Conservation (phyloP, 2,329 filamentous ascomycete species). For the Fusarium xylarioides region DNA sequence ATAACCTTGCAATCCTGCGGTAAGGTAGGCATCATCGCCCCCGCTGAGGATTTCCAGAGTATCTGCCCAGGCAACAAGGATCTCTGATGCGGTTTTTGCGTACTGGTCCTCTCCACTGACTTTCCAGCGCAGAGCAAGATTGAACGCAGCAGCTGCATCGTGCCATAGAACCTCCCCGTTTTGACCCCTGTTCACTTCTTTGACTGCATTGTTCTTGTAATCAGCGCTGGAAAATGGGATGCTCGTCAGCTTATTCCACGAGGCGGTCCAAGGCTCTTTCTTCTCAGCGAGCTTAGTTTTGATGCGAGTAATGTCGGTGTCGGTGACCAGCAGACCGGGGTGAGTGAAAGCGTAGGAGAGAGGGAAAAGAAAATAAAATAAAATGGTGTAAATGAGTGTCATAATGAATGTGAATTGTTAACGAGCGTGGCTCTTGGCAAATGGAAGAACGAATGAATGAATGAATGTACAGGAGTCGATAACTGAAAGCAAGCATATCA, state of each 20-base stretch:
- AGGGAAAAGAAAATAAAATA: slow-evolving; percentile 40
- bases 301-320: not conserved
- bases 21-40: slow-evolving; percentile 40
- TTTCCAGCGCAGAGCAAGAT: not conserved
- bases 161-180: not conserved
- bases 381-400: not conserved
- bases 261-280: not conserved
- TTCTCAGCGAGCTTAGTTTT: not conserved
- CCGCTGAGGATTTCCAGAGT: not conserved
- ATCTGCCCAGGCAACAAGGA: not conserved
- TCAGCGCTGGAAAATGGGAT: not conserved
- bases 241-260: not conserved
- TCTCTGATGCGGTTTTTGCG: not conserved
- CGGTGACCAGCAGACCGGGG: not conserved
- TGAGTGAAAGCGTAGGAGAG: not conserved
- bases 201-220: not conserved
- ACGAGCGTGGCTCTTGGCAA: not conserved
- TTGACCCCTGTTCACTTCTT: not conserved
- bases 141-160: not conserved
- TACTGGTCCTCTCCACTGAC: not conserved
- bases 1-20: slow-evolving; percentile 56
- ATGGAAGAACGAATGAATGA: not conserved
- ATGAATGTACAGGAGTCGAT: not conserved
- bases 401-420: not conserved
- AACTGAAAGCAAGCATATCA: not conserved